These are phyloP conservation scores for Penicillium capsulatum DNA, from an alignment of 2,329 filamentous ascomycete genomes.

Conservation along the genomic window DNA sequence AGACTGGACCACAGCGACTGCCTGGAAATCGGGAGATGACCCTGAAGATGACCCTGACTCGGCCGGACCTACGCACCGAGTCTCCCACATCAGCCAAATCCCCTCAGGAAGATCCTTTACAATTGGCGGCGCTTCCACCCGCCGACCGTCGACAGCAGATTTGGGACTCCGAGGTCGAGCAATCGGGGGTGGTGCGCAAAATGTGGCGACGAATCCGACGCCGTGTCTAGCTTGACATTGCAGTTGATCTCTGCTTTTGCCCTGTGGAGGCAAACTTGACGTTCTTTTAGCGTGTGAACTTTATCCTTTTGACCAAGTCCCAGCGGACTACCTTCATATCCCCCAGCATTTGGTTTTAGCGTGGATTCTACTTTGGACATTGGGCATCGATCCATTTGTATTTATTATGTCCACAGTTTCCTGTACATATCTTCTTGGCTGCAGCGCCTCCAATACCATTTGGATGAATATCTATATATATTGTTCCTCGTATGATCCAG, in stretches of 20 bases:
- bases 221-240: conserved; percentile 13
- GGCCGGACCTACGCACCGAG: conserved; percentile 68
- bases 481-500: background rate
- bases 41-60: conserved; percentile 87
- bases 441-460: background rate
- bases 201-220: conserved; percentile 43
- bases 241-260: background rate
- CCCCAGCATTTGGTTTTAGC: too few species aligned
- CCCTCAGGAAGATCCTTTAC: conserved; percentile 58
- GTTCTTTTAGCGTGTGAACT: conserved; percentile 7
- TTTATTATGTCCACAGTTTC: conserved; percentile 7
- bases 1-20: conserved; percentile 49
- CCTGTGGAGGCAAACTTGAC: background rate
- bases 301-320: too few species aligned
- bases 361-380: too few species aligned
- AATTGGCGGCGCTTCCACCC: conserved; percentile 51
- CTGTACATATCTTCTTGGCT: conserved; percentile 1
- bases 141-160: conserved; percentile 41
- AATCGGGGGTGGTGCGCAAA: conserved; percentile 40
- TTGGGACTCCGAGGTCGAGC: conserved; percentile 43
- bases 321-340: too few species aligned
- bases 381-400: too few species aligned
- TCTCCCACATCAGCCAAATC: conserved; percentile 45
- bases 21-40: conserved; percentile 81
- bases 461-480: background rate